Conservation (phyloP, 2,329 filamentous ascomycete species). For the Cadophora malorum region DNA sequence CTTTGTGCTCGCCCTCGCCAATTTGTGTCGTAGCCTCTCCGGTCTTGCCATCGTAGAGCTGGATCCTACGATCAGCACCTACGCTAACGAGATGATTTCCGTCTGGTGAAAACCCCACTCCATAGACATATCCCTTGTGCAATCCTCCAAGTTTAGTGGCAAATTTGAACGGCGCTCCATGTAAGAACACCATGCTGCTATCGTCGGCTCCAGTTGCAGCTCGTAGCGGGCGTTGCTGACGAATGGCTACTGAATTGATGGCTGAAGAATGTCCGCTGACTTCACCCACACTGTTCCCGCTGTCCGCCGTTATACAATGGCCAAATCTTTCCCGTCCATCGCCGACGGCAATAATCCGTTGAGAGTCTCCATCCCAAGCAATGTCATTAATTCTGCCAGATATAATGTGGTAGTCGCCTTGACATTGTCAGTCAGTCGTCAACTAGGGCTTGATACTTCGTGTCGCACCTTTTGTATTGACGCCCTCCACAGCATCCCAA, state of each 20-base stretch:
- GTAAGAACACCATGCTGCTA: constrained; percentile 86
- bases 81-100: constrained; percentile 83
- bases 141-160: constrained; percentile 78
- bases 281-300: constrained; percentile 94
- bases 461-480: constrained; percentile 69
- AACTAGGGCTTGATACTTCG: not conserved
- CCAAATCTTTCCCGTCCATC: constrained; percentile 94
- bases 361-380: constrained; percentile 96
- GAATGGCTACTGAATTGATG: constrained; percentile 90
- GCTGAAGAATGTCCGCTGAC: constrained; percentile 89
- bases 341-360: constrained; percentile 94
- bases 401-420: constrained; percentile 90
- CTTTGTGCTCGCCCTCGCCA: constrained; percentile 84
- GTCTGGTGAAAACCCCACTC: constrained; percentile 88
- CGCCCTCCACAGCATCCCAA: constrained; percentile 89
- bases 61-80: constrained; percentile 90
- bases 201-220: constrained; percentile 94
- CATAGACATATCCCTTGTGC: constrained; percentile 90
- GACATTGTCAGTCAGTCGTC: not conserved
- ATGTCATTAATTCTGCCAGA: constrained; percentile 95
- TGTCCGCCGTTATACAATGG: constrained; percentile 93
- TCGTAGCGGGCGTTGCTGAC: constrained; percentile 86
- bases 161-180: constrained; percentile 96
- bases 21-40: constrained; percentile 82
- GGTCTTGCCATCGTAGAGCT: constrained; percentile 95